phyloP scores from a whole-genome alignment of 1,139 yeast species.

The Suhomyces wounanorum region DNA sequence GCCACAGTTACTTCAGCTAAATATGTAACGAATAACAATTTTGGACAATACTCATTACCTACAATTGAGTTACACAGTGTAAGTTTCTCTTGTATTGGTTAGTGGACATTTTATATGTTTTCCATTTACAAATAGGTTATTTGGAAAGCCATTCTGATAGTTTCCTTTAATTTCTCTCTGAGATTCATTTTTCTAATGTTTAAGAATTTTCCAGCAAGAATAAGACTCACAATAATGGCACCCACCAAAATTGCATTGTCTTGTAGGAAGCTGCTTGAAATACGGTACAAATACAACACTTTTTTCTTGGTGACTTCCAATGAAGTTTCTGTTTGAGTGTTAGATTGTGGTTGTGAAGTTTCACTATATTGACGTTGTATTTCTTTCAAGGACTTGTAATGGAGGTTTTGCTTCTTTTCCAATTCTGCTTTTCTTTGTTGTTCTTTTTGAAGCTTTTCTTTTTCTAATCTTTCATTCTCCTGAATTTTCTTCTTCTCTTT shows the following conservation, averaged over 20 bases:
- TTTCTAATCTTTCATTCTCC: slow-evolving; percentile 16
- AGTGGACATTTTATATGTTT: neutral
- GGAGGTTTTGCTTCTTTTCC: slow-evolving; percentile 32
- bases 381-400: slow-evolving; percentile 30
- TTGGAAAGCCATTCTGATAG: slow-evolving; percentile 48
- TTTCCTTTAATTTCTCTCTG: slow-evolving; percentile 36
- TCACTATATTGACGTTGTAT: slow-evolving; percentile 15
- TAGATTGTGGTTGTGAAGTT: slow-evolving; percentile 3
- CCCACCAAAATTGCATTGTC: slow-evolving; percentile 35
- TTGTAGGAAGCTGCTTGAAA: slow-evolving; percentile 27
- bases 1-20: too few species aligned
- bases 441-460: slow-evolving; percentile 26
- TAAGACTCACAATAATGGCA: slow-evolving; percentile 23
- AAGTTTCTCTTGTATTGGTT: too few species aligned
- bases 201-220: slow-evolving; percentile 26
- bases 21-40: too few species aligned
- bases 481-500: slow-evolving; percentile 19
- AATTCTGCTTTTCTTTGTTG: slow-evolving; percentile 25
- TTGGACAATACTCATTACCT: too few species aligned
- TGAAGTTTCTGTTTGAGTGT: slow-evolving; percentile 2
- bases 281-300: slow-evolving; percentile 18
- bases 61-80: too few species aligned
- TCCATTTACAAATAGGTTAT: slow-evolving; percentile 36
- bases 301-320: slow-evolving; percentile 15
- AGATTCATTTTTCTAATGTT: slow-evolving; percentile 30